Conservation (phyloP, 2,329 filamentous ascomycete genomes). For the Calonectria leucothoes region DNA sequence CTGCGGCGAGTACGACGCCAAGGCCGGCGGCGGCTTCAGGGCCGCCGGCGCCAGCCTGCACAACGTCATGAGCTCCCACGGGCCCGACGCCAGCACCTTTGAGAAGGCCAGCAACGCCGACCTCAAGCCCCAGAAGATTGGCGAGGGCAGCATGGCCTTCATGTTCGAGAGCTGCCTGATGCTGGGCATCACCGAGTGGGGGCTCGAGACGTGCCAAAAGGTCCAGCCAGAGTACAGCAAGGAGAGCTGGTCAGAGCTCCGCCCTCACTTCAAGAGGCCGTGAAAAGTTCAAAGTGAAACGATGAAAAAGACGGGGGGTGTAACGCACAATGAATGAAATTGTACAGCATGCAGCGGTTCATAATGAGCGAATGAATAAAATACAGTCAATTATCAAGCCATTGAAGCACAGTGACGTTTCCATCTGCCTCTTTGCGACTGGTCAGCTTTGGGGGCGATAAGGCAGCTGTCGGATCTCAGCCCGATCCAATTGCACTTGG, state of each 20-base stretch:
- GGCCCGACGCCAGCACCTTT: conserved; percentile 67
- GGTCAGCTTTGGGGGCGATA: not conserved
- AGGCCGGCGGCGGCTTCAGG: conserved; percentile 67
- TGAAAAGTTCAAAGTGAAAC: not conserved
- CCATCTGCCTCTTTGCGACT: not conserved
- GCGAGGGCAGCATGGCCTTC: conserved; percentile 72
- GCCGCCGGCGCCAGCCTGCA: conserved; percentile 71
- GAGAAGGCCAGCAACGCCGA: conserved; percentile 67
- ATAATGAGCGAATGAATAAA: not conserved
- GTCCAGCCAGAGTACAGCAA: conserved; percentile 76
- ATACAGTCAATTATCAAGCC: too few species aligned
- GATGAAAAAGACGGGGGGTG: not conserved
- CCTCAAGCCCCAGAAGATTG: conserved; percentile 68
- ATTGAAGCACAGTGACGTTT: not conserved
- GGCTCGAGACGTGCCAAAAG: conserved; percentile 67
- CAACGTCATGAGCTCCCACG: conserved; percentile 78
- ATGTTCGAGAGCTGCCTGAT: conserved; percentile 79
- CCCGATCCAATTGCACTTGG: not conserved
- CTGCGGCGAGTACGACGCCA: conserved; percentile 69
- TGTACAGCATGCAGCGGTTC: not conserved
- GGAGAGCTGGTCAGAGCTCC: conserved; percentile 73
- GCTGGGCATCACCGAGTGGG: conserved; percentile 80
- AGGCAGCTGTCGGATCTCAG: not conserved
- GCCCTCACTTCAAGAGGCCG: conserved; percentile 35
- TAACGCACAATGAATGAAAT: not conserved